phyloP scores from a whole-genome alignment of 352 stramenopile species.

The Globisporangium spiculum region DNA sequence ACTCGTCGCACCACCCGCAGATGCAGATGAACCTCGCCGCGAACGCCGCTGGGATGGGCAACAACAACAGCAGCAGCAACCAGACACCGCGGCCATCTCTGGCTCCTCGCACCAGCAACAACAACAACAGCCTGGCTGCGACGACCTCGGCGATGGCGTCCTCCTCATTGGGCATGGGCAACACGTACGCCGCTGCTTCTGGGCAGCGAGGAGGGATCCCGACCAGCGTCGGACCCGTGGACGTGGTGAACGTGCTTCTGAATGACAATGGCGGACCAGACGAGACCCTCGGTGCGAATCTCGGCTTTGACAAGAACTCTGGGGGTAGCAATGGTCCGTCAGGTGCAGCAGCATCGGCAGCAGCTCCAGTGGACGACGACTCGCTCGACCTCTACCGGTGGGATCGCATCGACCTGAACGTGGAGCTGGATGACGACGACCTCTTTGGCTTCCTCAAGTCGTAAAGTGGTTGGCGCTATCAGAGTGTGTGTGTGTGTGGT shows the following conservation, averaged over 20 bases:
- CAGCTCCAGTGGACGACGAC: conserved; percentile 35
- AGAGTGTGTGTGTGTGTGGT: conserved; percentile 16
- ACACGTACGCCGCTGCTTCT: not conserved
- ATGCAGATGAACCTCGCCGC: conserved; percentile 16
- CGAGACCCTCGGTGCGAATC: conserved; percentile 1
- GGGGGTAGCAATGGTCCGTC: not conserved
- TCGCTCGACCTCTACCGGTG: conserved; percentile 71
- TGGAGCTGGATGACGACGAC: conserved; percentile 82
- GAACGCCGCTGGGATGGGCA: conserved; percentile 9
- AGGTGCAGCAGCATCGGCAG: not conserved
- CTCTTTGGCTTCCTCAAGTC: conserved; percentile 86
- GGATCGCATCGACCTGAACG: conserved; percentile 81
- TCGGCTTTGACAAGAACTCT: conserved; percentile 18
- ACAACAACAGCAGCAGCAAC: not conserved
- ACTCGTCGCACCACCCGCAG: conserved; percentile 18
- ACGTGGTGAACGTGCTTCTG: conserved; percentile 14
- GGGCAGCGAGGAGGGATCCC: conserved; percentile 2
- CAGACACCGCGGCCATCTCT: conserved; percentile 19
- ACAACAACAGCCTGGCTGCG: not conserved
- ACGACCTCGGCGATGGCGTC: conserved; percentile 7
- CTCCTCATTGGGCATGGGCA: conserved; percentile 12
- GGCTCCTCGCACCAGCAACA: conserved; percentile 11
- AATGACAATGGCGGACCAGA: not conserved
- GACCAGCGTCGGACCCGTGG: conserved; percentile 4
- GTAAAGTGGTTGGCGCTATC: conserved; percentile 27